Evolutionary conservation across 768 basidiomycete genomes (phyloP).

Genomic region (Macrolepiota dolichaula): DNA sequence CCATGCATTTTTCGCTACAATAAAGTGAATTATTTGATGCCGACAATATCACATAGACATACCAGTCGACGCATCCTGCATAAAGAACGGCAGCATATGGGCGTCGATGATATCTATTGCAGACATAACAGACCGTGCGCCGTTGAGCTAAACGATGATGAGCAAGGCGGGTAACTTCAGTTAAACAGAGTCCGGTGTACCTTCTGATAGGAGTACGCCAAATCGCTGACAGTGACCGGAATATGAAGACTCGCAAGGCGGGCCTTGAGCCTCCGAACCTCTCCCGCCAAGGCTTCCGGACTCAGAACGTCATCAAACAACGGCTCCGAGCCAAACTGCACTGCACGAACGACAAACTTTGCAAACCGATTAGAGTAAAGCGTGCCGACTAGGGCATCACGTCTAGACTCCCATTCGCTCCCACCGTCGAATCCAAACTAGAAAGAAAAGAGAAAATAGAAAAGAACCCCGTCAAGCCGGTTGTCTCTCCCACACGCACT

Average conservation of each 20-base stretch:
- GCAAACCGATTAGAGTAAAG: conserved; percentile 61
- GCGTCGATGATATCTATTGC: conserved; percentile 63
- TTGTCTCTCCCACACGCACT: too few species aligned
- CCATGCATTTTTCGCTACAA: conserved; percentile 56
- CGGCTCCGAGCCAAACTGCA: conserved; percentile 74
- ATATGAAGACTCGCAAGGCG: conserved; percentile 52
- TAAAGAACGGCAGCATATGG: conserved; percentile 74
- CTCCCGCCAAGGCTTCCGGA: conserved; percentile 42
- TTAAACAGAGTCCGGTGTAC: conserved; percentile 16
- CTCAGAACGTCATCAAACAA: conserved; percentile 56
- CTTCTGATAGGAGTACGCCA: conserved; percentile 56
- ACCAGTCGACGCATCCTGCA: conserved; percentile 53
- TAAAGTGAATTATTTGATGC: not conserved
- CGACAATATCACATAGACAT: conserved; percentile 8
- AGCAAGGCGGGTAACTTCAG: not conserved
- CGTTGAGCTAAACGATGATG: conserved; percentile 29
- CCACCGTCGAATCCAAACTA: conserved; percentile 48
- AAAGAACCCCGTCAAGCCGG: too few species aligned
- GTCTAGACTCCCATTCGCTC: conserved; percentile 50
- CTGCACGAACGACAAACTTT: conserved; percentile 58
- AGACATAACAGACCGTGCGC: conserved; percentile 51
- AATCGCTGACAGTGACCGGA: conserved; percentile 66
- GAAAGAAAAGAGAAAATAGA: too few species aligned
- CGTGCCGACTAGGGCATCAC: conserved; percentile 46
- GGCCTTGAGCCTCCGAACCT: conserved; percentile 47